These are phyloP conservation scores for Gentiana dahurica DNA, from an alignment of 257 asterid species.

Conservation along the genomic window DNA sequence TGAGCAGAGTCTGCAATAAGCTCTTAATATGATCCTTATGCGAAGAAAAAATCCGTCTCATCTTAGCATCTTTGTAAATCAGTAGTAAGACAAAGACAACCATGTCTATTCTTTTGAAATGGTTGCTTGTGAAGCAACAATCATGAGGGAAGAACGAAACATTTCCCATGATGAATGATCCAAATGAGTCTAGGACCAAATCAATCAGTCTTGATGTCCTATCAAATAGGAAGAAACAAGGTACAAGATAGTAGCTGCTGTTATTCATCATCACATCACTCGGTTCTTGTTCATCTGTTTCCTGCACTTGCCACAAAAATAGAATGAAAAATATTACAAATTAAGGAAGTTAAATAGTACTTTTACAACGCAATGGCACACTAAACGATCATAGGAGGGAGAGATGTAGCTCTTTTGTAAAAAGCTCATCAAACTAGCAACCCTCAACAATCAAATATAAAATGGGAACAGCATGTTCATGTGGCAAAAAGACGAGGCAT, in stretches of 20 bases:
- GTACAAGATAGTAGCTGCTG: constrained; percentile 50
- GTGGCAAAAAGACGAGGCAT: too few relatives aligned
- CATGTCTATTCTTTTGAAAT: constrained; percentile 20
- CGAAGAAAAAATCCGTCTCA: constrained; percentile 31
- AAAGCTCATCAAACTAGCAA: background rate
- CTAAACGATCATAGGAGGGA: constrained; percentile 2
- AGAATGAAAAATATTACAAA: too few relatives aligned
- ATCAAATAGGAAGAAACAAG: constrained; percentile 47
- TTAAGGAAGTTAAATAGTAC: background rate
- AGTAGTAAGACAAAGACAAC: constrained; percentile 35
- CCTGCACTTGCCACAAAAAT: constrained; percentile 24
- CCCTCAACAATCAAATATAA: too few relatives aligned
- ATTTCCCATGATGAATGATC: constrained; percentile 36
- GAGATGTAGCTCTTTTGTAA: too few relatives aligned
- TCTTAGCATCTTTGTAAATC: constrained; percentile 43
- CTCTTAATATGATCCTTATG: constrained; percentile 31
- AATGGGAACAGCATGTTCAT: too few relatives aligned
- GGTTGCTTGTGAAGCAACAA: constrained; percentile 15
- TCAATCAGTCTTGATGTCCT: constrained; percentile 34
- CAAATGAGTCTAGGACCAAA: constrained; percentile 36
- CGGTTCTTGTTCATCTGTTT: constrained; percentile 23
- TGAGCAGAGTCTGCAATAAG: constrained; percentile 24
- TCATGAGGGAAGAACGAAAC: constrained; percentile 17
- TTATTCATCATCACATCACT: constrained; percentile 19
- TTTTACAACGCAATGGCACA: background rate